Base-by-base conservation (phyloP, 345 rosid genomes). In the Viola odorata region DNA sequence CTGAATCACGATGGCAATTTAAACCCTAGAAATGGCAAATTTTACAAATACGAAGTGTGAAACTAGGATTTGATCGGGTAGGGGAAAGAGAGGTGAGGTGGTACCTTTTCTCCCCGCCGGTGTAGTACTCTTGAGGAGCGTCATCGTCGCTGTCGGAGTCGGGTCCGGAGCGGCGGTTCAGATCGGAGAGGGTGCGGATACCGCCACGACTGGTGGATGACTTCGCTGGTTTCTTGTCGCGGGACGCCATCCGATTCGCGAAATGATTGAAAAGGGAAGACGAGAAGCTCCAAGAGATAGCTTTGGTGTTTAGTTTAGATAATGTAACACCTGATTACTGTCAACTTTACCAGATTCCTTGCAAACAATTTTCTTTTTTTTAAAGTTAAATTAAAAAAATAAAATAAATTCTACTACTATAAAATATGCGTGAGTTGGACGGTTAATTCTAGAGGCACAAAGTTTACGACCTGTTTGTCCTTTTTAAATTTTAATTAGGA, bases 91-190 rank as follows among this genome's bases (percentile, higher is more conserved):
- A 6, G 12, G 12, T 23, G 23, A 7, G 39, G 38, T 55, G 45
- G 10, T 13, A 91, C 98, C 98, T 91, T 73, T 91, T 91, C 72
- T 91, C 98, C 37, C 98, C 96, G 9, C 98, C 98, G 54, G 96
- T 87, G 78, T 85, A 89, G 69, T 85, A 91, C 84, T 89, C 94
- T 58, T 79, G 96, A 49, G 96, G 96, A 10, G 71, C 79, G 53
- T 87, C 96, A 44, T 91, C 82, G 64, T 91, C 96, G 69, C 85
- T 76, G 71, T 87, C 96, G 58, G 96, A 85, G 69, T 89, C 98
- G 5, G 86, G 81, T 0, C 75, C 89, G 45, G 94, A 76, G 2
- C 69, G 81, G 3, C 91, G 72, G 75, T 89, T 91, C 44, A 91
- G 85, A 84, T 91, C 98, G 54, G 96, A 80, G 23, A 89, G 92